Evolutionary conservation across 345 rosid species (phyloP), one percentile per base, ranked within the genome.

Genomic region (Eucalyptus tenuipes): DNA sequence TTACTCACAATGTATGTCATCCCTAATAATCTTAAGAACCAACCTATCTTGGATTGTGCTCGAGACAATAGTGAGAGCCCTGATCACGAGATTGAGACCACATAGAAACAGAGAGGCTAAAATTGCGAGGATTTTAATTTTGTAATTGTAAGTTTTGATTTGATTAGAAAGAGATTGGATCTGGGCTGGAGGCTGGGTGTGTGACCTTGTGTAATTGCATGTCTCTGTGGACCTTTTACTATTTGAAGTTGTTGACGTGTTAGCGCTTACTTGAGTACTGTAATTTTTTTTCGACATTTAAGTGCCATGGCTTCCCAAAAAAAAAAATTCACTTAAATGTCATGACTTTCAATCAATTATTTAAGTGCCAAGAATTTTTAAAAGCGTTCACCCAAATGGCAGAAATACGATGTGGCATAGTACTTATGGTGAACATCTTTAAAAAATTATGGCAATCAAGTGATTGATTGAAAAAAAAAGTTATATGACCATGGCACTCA

Each of bases 401-500:
- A 50, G 4, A 50, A 50, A 0, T 50, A 50, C 0, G 0, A 50
- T 50, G 22, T 50, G 0, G 53, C 53, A 50, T 16, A 16, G 22
- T 16, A 16, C 53, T 50, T 50, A 2, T 16, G 1, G 2, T 50
- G 53, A 50, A 50, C 2, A 0, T 16, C 8, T 50, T 50, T 1
- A 50, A 50, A 50, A 50, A 16, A 16, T 50, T 50, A 0, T 16
- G 8, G 53, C 8, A 50, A 16, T 50, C 53, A 16, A 50, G 8
- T 50, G 53, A 50, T 50, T 0, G 53, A 50, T 50, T 50, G 52
- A 49, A 16, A 50, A 16, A 50, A 50, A 16, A 6, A 1, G 8
- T 50, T 50, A 50, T 50, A 50, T 50, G 53, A 50, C 53, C 22
- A 50, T 17, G 53, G 1, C 22, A 50, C 53, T 17, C 8, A 17